Conservation (phyloP, 441 rosid genomes). For the Bruguiera hainesii region DNA sequence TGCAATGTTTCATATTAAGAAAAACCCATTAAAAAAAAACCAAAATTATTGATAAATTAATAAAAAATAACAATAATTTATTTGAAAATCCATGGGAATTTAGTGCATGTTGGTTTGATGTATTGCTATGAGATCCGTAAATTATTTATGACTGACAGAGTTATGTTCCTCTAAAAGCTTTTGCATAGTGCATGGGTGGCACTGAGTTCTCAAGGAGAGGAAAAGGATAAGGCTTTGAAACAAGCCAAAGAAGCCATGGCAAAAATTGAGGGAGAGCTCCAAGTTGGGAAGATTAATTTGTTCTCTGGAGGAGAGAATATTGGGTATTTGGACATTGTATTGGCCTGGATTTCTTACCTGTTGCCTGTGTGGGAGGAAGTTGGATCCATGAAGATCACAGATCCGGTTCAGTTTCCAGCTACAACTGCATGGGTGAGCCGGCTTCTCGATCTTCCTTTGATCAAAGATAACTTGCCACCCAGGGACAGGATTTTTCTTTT, state of each 20-base stretch:
- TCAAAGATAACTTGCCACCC: conserved; percentile 2
- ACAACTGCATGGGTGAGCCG: background rate
- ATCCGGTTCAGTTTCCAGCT: background rate
- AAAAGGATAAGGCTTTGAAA: background rate
- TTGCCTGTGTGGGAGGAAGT: conserved; percentile 1
- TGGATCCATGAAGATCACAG: background rate
- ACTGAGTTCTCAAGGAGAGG: background rate
- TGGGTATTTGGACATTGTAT: conserved; percentile 1
- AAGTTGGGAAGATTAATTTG: background rate
- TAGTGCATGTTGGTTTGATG: too few relatives aligned
- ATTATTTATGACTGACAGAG: too few relatives aligned
- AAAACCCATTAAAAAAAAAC: too few relatives aligned
- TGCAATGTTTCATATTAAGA: too few relatives aligned
- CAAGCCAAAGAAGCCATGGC: background rate
- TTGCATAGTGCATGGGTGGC: background rate
- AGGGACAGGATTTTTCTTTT: background rate
- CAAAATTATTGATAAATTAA: too few relatives aligned
- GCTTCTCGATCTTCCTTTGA: background rate
- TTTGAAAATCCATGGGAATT: too few relatives aligned
- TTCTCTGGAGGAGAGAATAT: background rate
- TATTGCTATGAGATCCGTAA: too few relatives aligned
- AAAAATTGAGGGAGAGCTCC: background rate
- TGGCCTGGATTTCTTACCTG: background rate
- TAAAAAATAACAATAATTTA: too few relatives aligned
- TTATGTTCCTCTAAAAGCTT: too few relatives aligned